Conservation (phyloP, 2,329 filamentous ascomycete species). For the Stagonosporopsis tanaceti region DNA sequence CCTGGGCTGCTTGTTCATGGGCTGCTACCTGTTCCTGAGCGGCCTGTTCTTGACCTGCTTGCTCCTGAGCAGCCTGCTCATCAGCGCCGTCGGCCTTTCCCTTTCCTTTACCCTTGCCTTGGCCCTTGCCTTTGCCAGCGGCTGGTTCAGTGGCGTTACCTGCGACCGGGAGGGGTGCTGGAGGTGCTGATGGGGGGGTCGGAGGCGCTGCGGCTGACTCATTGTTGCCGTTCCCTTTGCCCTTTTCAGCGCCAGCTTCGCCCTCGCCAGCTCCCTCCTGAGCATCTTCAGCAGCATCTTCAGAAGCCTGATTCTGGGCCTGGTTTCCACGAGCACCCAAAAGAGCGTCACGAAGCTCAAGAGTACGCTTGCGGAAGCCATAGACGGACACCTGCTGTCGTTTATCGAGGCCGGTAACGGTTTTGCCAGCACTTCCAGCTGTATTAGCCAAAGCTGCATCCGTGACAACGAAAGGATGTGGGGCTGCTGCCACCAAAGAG, state of each 20-base stretch:
- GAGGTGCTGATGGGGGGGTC: background rate
- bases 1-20: background rate
- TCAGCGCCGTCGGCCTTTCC: conserved; percentile 21
- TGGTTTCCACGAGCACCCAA: conserved; percentile 28
- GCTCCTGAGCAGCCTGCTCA: conserved; percentile 4
- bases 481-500: conserved; percentile 43
- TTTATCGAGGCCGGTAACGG: conserved; percentile 25
- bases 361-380: conserved; percentile 33
- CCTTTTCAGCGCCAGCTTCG: conserved; percentile 8
- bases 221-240: conserved; percentile 14
- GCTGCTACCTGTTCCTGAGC: conserved; percentile 3
- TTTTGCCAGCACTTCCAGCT: conserved; percentile 34
- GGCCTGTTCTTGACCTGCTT: background rate
- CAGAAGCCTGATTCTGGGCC: conserved; percentile 10
- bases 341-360: conserved; percentile 39
- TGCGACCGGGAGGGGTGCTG: background rate
- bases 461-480: conserved; percentile 41
- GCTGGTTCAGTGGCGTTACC: conserved; percentile 2
- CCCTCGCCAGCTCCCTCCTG: conserved; percentile 6
- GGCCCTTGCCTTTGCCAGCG: conserved; percentile 15
- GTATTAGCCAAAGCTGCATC: conserved; percentile 35
- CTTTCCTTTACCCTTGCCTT: conserved; percentile 16
- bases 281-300: background rate
- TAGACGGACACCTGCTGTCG: conserved; percentile 15
- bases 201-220: background rate